phyloP scores from a whole-genome alignment of 306 rosid genomes.

The barrel medic (Medicago truncatula) region MtrunA17r5.0-ANR NC_053042.1:44160501-44161000 shows the following conservation, averaged over 20 bases:
- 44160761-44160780: conserved; percentile 14
- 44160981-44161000: neutral
- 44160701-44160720: conserved; percentile 43
- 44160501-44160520: conserved; percentile 71
- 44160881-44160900: neutral
- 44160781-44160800: neutral
- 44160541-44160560: conserved; percentile 80
- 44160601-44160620: conserved; percentile 53
- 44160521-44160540: conserved; percentile 69
- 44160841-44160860: neutral
- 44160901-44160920: neutral
- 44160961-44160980: neutral
- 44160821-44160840: conserved; percentile 14
- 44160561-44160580: conserved; percentile 71
- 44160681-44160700: conserved; percentile 61
- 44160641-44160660: conserved; percentile 69
- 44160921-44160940: neutral
- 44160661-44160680: conserved; percentile 66
- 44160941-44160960: neutral
- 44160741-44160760: conserved; percentile 34
- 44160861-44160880: neutral
- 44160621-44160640: conserved; percentile 58
- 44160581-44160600: conserved; percentile 76
- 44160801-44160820: neutral
- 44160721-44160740: conserved; percentile 23